Base-by-base conservation (phyloP, 2,329 filamentous ascomycete genomes). In the Claviceps humidiphila region DNA sequence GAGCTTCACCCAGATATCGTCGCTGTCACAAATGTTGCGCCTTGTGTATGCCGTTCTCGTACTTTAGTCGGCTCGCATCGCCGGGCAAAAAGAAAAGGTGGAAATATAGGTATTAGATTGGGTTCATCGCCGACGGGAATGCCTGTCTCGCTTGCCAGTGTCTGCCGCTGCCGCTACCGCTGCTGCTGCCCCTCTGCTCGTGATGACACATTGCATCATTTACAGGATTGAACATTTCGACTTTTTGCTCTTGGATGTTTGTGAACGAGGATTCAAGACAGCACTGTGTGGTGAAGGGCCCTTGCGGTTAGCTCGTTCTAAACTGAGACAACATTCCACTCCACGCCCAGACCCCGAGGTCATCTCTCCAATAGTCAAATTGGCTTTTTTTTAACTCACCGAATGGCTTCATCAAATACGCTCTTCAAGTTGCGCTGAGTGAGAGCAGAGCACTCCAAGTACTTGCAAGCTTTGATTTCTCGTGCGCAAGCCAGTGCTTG, bases 341-440 rank as follows among this genome's bases (percentile, higher is more conserved):
- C 26, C 45, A 22, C 17, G 14, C 24, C 17, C 5, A 37, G 13
- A 30, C 3, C 3, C 5, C 20, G 24, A 34, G 9, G 39, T 14
- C 13, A 9, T 14, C 42, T 39, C 37, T 17, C 26, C 11, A 14
- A 42, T 26, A 14, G 7, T 14, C 16, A 53, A 22, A 37, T n/a
- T 42, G 6, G 34, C 5, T n/a, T 34, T 20, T 13, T n/a, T 24
- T 14, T 16, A 22, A 72, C 84, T 61, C 74, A 97, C 93, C 93
- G 85, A 66, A 98, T 98, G 38, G 93, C 93, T 72, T 96, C 91
- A 66, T 98, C 93, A 66, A 98, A 98, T 48, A 98, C 93, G 63
- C 89, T 95, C 83, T 98, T 98, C 61, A 98, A 72, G 70, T 96
- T 96, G 64, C 91, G 79, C 75, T 97, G 93, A 40, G 93, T 98